Evolutionary conservation across 2,329 filamentous ascomycete species (phyloP), one percentile per base, ranked within the genome.

Genomic region (Penicillium occitanis): DNA sequence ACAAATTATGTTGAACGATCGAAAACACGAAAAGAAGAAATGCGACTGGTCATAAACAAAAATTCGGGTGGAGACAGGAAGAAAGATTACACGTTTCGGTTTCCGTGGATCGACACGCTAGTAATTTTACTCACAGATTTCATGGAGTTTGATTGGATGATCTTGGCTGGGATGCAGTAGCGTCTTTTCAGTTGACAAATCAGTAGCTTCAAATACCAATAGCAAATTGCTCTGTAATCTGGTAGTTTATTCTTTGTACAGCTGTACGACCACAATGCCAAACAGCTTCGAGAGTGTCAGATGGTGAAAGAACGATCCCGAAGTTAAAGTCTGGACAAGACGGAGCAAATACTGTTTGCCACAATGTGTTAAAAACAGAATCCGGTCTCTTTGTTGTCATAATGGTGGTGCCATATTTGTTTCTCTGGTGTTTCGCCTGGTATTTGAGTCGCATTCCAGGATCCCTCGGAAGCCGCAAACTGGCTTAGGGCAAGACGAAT

Each of bases 391-490:
- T 40, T 37, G 19, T 37, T 14, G 25, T 25, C 30, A 8, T 40
- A 0, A 19, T 5, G 33, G 8, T 22, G 30, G 28, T 22, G 8
- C 8, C 51, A 11, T 25, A 3, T 44, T 30, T 59, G 22, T 42
- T 42, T 40, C 33, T 13, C 14, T 22, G 44, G 37, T 59, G 19
- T 42, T 42, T 42, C 35, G 22, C 14, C 37, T 46, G 37, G 37
- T 60, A 60, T 60, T 60, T 60, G 19, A 48, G 7, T 53, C 17
- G 33, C 61, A 63, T 63, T 63, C 61, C 40, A 48, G 61, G 61
- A 48, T 63, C 50, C 51, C 51, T 37, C 51, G 61, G 61, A 44
- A 35, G 50, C 61, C 61, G 61, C 50, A 72, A 61, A 13, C 37
- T 40, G 37, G 22, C 25, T 60, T 46, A 60, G 57, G 57, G 57